These are phyloP conservation scores for Arabidopsis hybrid DNA, from an alignment of 441 rosid species.

Conservation along the genomic window DNA sequence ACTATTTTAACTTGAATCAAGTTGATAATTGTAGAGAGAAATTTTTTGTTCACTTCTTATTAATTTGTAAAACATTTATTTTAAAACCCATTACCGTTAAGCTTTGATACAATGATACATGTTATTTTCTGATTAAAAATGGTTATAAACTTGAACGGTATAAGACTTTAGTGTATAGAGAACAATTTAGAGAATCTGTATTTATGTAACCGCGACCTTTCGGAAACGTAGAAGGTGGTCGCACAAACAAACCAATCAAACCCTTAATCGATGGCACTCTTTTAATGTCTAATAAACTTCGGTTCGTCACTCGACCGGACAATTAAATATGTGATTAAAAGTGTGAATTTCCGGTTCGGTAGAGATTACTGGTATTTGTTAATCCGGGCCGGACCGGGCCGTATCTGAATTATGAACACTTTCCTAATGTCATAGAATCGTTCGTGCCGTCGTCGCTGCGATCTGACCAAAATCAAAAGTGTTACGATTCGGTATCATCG, in stretches of 20 bases:
- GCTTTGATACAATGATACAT: too few species aligned
- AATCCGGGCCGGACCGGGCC: constrained; percentile 17
- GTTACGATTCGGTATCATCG: constrained; percentile 12
- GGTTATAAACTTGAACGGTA: too few species aligned
- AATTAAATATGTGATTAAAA: background rate
- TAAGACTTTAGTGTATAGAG: background rate
- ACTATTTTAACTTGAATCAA: too few species aligned
- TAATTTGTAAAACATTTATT: too few species aligned
- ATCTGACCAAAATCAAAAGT: constrained; percentile 36
- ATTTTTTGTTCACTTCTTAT: too few species aligned
- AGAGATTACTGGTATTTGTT: background rate
- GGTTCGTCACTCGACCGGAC: background rate
- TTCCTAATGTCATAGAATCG: constrained; percentile 8
- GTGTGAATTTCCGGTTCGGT: constrained; percentile 13
- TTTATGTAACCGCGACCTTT: background rate
- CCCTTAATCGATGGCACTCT: background rate
- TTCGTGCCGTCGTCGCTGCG: constrained; percentile 31
- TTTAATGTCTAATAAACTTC: background rate
- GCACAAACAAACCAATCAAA: background rate
- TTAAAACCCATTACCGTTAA: too few species aligned
- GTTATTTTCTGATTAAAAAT: too few species aligned
- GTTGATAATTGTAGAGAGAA: too few species aligned
- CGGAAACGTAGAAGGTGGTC: background rate
- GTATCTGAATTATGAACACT: constrained; percentile 22
- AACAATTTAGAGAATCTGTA: background rate